Conservation (phyloP, 225 moss, liverwort and hornwort species). For the Sphagnum tenellum region DNA sequence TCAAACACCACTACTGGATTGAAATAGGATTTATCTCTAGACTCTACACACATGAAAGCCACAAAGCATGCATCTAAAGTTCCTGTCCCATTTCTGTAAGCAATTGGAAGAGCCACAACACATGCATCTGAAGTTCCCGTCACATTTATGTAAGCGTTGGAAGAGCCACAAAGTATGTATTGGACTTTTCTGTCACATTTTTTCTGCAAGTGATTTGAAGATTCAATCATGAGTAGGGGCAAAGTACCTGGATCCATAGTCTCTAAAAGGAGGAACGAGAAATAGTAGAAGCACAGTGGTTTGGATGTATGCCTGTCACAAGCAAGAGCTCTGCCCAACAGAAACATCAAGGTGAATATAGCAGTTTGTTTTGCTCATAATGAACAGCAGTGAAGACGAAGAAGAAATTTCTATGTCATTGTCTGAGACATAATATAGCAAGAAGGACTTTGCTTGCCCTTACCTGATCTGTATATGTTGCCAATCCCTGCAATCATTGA, state of each 20-base stretch:
- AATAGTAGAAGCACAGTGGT: constrained; percentile 47
- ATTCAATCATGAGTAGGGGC: not conserved
- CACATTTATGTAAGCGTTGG: too few relatives aligned
- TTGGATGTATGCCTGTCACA: constrained; percentile 81
- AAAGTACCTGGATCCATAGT: constrained; percentile 71
- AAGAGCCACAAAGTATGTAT: too few relatives aligned
- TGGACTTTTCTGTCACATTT: not conserved
- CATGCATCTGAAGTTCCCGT: too few relatives aligned
- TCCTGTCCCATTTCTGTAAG: too few relatives aligned
- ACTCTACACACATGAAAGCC: too few relatives aligned
- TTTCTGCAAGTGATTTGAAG: not conserved
- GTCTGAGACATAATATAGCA: not conserved
- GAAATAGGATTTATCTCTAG: too few relatives aligned
- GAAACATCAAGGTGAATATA: not conserved
- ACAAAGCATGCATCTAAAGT: too few relatives aligned
- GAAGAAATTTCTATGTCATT: too few relatives aligned
- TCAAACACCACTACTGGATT: too few relatives aligned
- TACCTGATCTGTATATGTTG: constrained; percentile 84
- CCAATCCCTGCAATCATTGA: constrained; percentile 82
- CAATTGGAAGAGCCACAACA: too few relatives aligned
- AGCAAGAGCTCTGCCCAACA: constrained; percentile 64
- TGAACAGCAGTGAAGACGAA: too few relatives aligned
- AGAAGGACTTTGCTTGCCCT: not conserved
- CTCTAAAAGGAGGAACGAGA: constrained; percentile 68
- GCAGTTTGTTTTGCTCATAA: too few relatives aligned